A percentile compares a stretch with the other conserved stretches of the same genome.
Conservation (phyloP, 495 filamentous ascomycete species). For the Aspergillus sclerotiicarbonarius region DNA sequence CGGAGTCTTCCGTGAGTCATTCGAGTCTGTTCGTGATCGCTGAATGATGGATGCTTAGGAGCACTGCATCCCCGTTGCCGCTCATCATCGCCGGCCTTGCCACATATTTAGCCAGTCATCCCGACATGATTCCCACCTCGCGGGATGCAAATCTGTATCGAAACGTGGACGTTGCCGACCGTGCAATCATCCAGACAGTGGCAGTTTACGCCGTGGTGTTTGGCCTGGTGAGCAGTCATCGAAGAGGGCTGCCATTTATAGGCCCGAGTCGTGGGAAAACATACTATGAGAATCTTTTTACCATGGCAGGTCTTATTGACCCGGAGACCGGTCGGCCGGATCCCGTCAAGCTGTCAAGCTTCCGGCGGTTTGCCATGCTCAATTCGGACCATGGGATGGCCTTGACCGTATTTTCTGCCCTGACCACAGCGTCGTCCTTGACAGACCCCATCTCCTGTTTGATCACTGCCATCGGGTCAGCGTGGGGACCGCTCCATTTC, state of each 20-base stretch:
- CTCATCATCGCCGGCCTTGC: constrained; percentile 35
- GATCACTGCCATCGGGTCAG: constrained; percentile 46
- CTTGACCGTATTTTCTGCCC: constrained; percentile 28
- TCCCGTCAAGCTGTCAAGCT: constrained; percentile 26
- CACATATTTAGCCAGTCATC: constrained; percentile 26
- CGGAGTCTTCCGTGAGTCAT: constrained; percentile 29
- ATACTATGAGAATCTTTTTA: constrained; percentile 37
- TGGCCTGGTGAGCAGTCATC: constrained; percentile 30
- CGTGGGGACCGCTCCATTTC: constrained; percentile 56
- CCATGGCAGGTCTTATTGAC: constrained; percentile 31
- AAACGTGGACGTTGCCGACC: constrained; percentile 18
- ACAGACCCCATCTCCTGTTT: constrained; percentile 41
- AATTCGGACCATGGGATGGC: constrained; percentile 40
- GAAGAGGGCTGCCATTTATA: constrained; percentile 21
- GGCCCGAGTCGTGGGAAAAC: constrained; percentile 17
- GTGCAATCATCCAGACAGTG: constrained; percentile 26
- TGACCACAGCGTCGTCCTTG: constrained; percentile 35
- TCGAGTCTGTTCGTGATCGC: background rate
- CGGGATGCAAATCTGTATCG: constrained; percentile 29
- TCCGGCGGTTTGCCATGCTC: constrained; percentile 34
- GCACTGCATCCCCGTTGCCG: constrained; percentile 26
- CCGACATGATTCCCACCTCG: constrained; percentile 25
- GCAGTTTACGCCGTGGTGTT: constrained; percentile 35
- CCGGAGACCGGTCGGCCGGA: constrained; percentile 15
- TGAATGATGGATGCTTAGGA: constrained; percentile 13